phyloP scores from a whole-genome alignment of 495 filamentous ascomycete genomes.

The Penicillium nucicola region DNA sequence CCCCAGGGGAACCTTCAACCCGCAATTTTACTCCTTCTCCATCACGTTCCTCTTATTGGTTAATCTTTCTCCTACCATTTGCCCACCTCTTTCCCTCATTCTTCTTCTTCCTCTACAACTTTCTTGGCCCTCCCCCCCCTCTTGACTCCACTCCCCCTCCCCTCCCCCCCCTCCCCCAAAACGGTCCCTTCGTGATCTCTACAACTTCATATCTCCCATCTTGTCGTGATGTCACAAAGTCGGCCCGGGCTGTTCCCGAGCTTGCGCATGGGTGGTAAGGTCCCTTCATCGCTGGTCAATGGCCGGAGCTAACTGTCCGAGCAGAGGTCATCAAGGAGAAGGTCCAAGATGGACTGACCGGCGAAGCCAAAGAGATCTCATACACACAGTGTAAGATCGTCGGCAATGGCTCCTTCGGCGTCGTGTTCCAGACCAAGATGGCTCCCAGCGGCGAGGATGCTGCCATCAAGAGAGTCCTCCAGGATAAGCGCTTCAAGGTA shows the following conservation, averaged over 20 bases:
- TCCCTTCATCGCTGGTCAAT: constrained; percentile 7
- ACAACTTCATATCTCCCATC: constrained; percentile 23
- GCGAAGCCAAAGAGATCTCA: constrained; percentile 92
- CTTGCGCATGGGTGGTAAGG: constrained; percentile 81
- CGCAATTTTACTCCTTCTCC: constrained; percentile 11
- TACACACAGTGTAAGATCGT: constrained; percentile 99
- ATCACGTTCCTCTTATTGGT: constrained; percentile 9
- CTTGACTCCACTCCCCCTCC: constrained; percentile 16
- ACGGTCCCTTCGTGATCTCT: constrained; percentile 26
- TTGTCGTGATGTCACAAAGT: constrained; percentile 65
- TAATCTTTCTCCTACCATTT: constrained; percentile 6
- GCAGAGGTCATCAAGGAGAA: constrained; percentile 97
- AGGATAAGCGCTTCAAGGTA: constrained; percentile 99
- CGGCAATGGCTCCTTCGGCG: constrained; percentile 98
- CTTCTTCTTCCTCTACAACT: constrained; percentile 8
- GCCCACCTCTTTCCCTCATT: constrained; percentile 8
- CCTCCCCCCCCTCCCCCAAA: constrained; percentile 19
- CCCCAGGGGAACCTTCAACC: background rate
- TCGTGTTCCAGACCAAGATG: constrained; percentile 98
- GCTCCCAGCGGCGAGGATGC: constrained; percentile 96
- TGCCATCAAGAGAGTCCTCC: constrained; percentile 96
- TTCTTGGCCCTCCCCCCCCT: constrained; percentile 29
- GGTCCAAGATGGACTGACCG: constrained; percentile 96
- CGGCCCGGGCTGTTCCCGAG: constrained; percentile 71
- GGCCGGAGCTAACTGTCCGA: constrained; percentile 8